Conservation (phyloP, 306 rosid genomes). For the Ziziphus jujuba region DNA sequence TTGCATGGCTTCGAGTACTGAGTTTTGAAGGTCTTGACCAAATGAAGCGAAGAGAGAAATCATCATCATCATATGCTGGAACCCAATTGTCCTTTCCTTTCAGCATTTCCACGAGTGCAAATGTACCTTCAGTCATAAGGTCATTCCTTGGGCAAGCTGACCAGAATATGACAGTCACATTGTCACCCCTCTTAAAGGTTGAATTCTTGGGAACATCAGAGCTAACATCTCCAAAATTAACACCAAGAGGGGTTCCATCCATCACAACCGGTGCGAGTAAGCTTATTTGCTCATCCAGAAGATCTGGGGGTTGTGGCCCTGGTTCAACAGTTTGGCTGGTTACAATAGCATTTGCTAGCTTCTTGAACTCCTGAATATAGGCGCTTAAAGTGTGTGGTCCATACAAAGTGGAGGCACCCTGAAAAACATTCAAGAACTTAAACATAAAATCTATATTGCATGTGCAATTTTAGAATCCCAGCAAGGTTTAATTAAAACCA, state of each 20-base stretch:
- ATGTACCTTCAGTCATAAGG: slow-evolving; percentile 93
- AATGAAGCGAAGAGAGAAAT: slow-evolving; percentile 80
- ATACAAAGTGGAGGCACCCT: slow-evolving; percentile 91
- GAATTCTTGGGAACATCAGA: slow-evolving; percentile 66
- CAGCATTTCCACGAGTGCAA: slow-evolving; percentile 74
- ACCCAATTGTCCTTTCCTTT: slow-evolving; percentile 59
- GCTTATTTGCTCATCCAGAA: slow-evolving; percentile 67
- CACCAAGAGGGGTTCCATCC: slow-evolving; percentile 67
- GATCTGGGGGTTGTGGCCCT: slow-evolving; percentile 89
- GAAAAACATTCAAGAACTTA: slow-evolving; percentile 9
- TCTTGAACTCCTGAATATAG: slow-evolving; percentile 88
- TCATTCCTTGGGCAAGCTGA: slow-evolving; percentile 91
- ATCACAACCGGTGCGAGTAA: slow-evolving; percentile 73
- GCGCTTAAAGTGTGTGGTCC: slow-evolving; percentile 88
- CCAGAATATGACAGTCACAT: slow-evolving; percentile 70
- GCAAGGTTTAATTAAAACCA: too few relatives aligned
- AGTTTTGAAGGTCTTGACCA: slow-evolving; percentile 78
- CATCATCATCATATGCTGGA: slow-evolving; percentile 86
- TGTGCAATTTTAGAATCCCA: too few relatives aligned
- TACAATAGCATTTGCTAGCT: slow-evolving; percentile 67
- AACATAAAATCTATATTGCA: background rate
- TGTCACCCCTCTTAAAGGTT: slow-evolving; percentile 62
- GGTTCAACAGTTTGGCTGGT: slow-evolving; percentile 36
- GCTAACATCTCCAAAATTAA: slow-evolving; percentile 64
- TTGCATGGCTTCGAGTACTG: slow-evolving; percentile 63